Percentiles rank a stretch among this genome's conserved stretches.
These are phyloP conservation scores for Toxoplasma gondii DNA, from an alignment of 169 alveolate species.

Conservation along the genomic window DNA sequence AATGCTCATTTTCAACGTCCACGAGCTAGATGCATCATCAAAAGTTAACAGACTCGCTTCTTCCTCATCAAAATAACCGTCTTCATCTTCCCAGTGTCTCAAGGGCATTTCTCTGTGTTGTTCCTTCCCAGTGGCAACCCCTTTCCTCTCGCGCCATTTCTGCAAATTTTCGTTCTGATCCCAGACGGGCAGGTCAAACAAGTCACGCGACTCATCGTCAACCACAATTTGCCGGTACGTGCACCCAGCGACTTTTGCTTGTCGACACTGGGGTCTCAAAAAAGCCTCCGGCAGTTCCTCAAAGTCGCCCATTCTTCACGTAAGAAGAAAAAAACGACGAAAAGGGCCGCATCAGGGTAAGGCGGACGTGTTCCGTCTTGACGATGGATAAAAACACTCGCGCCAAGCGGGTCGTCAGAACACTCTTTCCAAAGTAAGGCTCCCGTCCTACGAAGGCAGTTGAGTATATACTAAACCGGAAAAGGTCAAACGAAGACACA, in stretches of 20 bases:
- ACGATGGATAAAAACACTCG: too few species aligned
- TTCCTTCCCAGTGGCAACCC: neutral
- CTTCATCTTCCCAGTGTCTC: neutral
- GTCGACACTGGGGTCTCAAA: neutral
- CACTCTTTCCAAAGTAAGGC: too few species aligned
- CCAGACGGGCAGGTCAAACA: slow-evolving; percentile 31
- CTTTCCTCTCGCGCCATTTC: neutral
- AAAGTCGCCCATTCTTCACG: neutral
- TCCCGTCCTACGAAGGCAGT: too few species aligned
- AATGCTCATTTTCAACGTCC: neutral
- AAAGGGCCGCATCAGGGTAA: neutral
- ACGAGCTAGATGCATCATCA: neutral
- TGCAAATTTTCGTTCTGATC: slow-evolving; percentile 18
- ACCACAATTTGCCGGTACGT: neutral
- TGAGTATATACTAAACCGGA: too few species aligned
- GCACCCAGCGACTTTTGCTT: neutral
- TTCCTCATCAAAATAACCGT: neutral
- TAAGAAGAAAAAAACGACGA: neutral
- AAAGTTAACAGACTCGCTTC: neutral
- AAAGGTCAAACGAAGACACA: too few species aligned
- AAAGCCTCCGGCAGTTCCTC: neutral
- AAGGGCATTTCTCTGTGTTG: neutral
- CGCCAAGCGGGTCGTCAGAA: too few species aligned
- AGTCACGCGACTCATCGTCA: neutral
- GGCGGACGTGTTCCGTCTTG: too few species aligned